Percentiles rank a stretch among this genome's conserved stretches.
Evolutionary conservation across 768 basidiomycete species (phyloP).

Genomic region (Xerocomellus dryophilus): DNA sequence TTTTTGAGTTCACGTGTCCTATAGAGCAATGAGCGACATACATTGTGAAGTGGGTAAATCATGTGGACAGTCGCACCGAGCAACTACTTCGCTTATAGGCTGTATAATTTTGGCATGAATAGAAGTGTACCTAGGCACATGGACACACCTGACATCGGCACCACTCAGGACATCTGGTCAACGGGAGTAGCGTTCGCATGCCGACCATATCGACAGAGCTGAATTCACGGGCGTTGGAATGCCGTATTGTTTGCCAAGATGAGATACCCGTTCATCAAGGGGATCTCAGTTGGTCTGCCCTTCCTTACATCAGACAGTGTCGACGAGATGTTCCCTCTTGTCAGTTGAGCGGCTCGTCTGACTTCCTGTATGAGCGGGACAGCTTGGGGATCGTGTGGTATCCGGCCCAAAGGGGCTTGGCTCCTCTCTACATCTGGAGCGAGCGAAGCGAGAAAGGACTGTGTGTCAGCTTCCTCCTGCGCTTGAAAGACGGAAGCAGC

Average conservation of each 20-base stretch:
- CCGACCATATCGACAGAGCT: constrained; percentile 57
- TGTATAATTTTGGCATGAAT: too few relatives aligned
- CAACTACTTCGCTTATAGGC: too few relatives aligned
- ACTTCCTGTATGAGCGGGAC: constrained; percentile 54
- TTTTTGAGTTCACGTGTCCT: neutral
- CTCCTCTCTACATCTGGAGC: constrained; percentile 19
- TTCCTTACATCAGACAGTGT: constrained; percentile 72
- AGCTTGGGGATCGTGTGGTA: constrained; percentile 47
- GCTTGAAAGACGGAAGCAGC: constrained; percentile 58
- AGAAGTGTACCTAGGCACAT: too few relatives aligned
- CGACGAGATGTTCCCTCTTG: constrained; percentile 69
- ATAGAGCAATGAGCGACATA: neutral
- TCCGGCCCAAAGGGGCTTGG: constrained; percentile 33
- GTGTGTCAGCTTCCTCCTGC: constrained; percentile 43
- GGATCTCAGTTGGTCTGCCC: constrained; percentile 70
- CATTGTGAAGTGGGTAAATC: neutral
- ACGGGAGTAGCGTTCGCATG: constrained; percentile 55
- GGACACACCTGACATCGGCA: constrained; percentile 9
- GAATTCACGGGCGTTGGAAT: constrained; percentile 58
- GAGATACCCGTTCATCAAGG: constrained; percentile 77
- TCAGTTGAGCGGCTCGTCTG: constrained; percentile 52
- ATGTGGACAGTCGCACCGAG: neutral
- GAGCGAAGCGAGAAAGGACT: constrained; percentile 24
- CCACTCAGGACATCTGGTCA: constrained; percentile 39
- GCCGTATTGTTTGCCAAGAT: constrained; percentile 54